Evolutionary conservation across 495 filamentous ascomycete genomes (phyloP).

Genomic region (Sordaria brevicollis): DNA sequence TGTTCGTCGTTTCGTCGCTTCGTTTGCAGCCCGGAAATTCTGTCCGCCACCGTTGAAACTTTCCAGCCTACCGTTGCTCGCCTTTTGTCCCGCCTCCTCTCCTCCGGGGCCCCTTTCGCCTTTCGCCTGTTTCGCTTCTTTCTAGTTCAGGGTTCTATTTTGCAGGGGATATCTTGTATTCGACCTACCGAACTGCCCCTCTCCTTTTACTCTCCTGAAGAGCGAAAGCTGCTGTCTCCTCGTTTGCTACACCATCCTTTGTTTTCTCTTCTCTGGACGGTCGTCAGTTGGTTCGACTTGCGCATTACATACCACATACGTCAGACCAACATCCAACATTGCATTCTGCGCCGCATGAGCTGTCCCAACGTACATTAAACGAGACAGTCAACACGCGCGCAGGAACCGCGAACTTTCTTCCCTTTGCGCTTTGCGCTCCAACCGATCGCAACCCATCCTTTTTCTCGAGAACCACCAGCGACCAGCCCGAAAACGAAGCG

Average conservation of each 20-base stretch:
- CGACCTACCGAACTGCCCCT: neutral
- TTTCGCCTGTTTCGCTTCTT: neutral
- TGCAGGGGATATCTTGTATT: neutral
- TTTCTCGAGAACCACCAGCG: neutral
- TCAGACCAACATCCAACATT: neutral
- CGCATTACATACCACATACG: neutral
- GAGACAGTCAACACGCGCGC: neutral
- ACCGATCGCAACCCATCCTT: neutral
- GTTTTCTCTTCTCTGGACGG: neutral
- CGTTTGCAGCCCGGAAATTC: no score
- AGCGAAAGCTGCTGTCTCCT: neutral
- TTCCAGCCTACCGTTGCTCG: neutral
- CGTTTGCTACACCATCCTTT: neutral
- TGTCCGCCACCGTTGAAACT: neutral
- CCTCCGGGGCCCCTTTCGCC: neutral
- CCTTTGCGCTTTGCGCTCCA: neutral
- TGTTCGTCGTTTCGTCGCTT: neutral
- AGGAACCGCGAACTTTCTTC: neutral
- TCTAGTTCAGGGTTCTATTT: neutral
- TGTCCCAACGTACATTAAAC: neutral
- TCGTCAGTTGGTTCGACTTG: neutral
- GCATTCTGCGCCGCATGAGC: neutral
- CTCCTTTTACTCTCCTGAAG: neutral
- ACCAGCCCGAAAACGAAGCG: neutral
- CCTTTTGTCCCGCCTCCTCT: neutral